A percentile compares a stretch with the other conserved stretches of the same genome.
These are phyloP conservation scores for Xylariales sp. DNA, from an alignment of 2,329 filamentous ascomycete species.

Conservation along the genomic window DNA sequence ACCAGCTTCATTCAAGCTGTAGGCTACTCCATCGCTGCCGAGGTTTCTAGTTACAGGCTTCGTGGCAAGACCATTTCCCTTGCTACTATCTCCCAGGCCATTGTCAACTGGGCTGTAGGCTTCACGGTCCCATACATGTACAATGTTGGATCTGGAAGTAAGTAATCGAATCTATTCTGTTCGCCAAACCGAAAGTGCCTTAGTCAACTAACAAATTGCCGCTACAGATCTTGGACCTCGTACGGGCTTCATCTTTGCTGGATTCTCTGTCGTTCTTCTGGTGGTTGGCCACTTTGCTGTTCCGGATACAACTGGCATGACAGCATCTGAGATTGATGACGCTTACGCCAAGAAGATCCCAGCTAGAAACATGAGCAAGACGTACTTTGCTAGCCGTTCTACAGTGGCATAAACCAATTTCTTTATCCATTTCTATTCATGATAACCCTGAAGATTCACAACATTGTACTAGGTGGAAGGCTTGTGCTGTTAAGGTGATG, in stretches of 20 bases:
- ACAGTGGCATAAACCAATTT: too few relatives aligned
- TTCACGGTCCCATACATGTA: constrained; percentile 1
- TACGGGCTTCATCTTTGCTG: neutral
- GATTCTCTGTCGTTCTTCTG: neutral
- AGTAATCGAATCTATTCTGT: too few relatives aligned
- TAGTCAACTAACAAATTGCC: too few relatives aligned
- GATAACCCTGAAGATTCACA: too few relatives aligned
- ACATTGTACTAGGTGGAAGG: too few relatives aligned
- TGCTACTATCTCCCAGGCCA: neutral
- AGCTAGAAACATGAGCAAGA: too few relatives aligned
- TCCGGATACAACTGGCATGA: neutral
- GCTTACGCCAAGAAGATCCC: neutral
- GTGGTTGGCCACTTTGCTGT: neutral
- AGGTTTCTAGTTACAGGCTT: neutral
- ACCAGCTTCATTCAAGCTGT: neutral
- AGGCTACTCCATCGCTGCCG: neutral
- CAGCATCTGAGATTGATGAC: neutral
- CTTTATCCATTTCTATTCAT: too few relatives aligned
- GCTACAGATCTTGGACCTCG: neutral
- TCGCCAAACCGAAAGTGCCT: too few relatives aligned
- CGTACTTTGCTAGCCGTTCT: too few relatives aligned
- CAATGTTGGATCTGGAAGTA: neutral
- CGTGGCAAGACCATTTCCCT: neutral
- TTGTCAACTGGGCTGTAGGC: neutral
- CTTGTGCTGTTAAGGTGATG: too few relatives aligned